A percentile compares a stretch with the other conserved stretches of the same genome.
phyloP scores from a whole-genome alignment of 2,329 filamentous ascomycete species.

The Orbilia javanica region DNA sequence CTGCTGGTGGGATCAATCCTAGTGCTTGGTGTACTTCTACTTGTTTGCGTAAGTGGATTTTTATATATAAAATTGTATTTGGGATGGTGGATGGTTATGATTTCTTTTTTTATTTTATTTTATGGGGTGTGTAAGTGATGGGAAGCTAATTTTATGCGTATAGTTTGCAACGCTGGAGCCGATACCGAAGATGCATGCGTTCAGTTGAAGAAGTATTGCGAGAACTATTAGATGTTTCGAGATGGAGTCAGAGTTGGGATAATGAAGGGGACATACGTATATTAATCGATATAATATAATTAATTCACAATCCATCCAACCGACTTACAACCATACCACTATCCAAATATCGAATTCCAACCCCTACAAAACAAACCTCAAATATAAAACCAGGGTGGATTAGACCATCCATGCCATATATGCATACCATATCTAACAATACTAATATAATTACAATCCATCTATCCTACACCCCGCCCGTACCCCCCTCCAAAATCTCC shows the following conservation, averaged over 20 bases:
- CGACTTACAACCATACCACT: too few species aligned
- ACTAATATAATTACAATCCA: too few species aligned
- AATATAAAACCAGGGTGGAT: too few species aligned
- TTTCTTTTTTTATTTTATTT: neutral
- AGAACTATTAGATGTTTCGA: neutral
- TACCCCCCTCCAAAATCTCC: conserved; percentile 68
- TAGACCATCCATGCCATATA: too few species aligned
- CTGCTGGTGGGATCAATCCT: neutral
- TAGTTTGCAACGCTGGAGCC: neutral
- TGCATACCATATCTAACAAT: too few species aligned
- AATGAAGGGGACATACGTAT: neutral
- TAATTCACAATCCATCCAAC: too few species aligned
- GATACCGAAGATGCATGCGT: conserved; percentile 1
- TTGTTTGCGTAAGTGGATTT: conserved; percentile 8
- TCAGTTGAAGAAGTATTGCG: neutral
- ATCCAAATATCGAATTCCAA: too few species aligned
- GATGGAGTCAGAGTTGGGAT: neutral
- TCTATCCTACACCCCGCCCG: neutral
- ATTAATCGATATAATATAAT: neutral
- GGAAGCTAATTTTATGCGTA: too few species aligned
- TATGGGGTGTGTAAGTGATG: neutral
- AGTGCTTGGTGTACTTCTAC: conserved; percentile 11
- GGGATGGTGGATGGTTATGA: neutral
- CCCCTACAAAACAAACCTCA: too few species aligned
- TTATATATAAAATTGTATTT: too few species aligned